Base-by-base conservation (phyloP, 2,329 filamentous ascomycete species). In the Calonectria fujianensis region DNA sequence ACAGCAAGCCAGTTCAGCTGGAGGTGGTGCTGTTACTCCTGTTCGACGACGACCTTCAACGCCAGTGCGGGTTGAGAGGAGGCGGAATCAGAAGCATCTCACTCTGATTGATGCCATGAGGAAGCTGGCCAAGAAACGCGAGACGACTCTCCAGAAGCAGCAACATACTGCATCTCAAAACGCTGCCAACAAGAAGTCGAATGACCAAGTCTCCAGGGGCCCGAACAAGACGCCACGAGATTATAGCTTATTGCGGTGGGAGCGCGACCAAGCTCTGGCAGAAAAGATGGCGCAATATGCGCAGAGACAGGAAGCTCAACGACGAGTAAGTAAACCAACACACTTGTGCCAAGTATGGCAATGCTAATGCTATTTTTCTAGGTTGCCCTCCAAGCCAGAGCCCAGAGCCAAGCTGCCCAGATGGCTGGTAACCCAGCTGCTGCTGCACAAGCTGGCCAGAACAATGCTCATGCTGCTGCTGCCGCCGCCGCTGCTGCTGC, bases 51-150 rank as follows among this genome's bases (percentile, higher is more conserved):
- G 95, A 75, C 91, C 94, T 35, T 97, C 95, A 0, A 92, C 93
- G 0, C 96, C 96, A 4, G 87, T 97, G 39, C 91, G 95, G 67
- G 96, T 99, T 8, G 96, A 98, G 82, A 92, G 96, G 75, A 92
- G 96, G 71, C 93, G 95, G 77, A 95, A 95, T 77, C 94, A 96
- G 76, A 95, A 96, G 82, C 95, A 98, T 82, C 88, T 98, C 72
- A 94, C 94, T 59, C 90, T 98, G 80, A 93, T 99, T 78, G 96
- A 98, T 85, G 95, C 95, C 4, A 98, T 98, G 95, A 92, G 96
- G 52, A 99, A 98, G 84, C 85, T 98, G 63, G 96, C 96, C 0
- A 97, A 98, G 88, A 98, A 98, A 86, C 92, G 96, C 32, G 97
- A 99, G 85, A 94, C 94, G 14, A 90, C 92, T 32, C 88, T 92